Base-by-base conservation (phyloP, 192 early-diverging fungal species). In the Linnemannia schmuckeri region DNA sequence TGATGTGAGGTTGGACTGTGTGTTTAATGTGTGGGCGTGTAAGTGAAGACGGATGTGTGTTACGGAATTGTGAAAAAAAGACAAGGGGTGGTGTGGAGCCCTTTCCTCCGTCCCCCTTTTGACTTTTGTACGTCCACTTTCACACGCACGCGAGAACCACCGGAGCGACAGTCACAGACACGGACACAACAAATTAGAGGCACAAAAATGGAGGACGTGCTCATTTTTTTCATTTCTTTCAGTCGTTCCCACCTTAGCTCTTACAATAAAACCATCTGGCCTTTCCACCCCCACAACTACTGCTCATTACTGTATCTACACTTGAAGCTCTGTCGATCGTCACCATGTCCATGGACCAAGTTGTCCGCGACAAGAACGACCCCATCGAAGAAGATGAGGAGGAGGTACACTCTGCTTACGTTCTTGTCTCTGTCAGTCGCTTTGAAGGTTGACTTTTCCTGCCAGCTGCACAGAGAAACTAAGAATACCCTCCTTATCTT, bases 271-370 rank as follows among this genome's bases (percentile, higher is more conserved):
- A 61, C 35, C 40, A 9, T 30, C 12, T 22, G 22, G 27, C 37
- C 75, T 76, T 66, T 24, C 9, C 20, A 0, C 27, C 13, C 20
- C 2, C 72, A 24, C 8, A 30, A 6, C 6, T 27, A 61, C 44
- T 18, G 20, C 3, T 20, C 49, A 10, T 6, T 27, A 46, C n/a
- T n/a, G 27, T n/a, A 27, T 61, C 12, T 66, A n/a, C 17, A 27
- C 4, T 52, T 74, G 7, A 17, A 42, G n/a, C 68, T 22, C 55
- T 22, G 68, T 38, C 42, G 40, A 15, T 27, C 40, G 6, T 18
- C 68, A 46, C 12, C 40, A 79, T 79, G 78, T 27, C 76, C 5
- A 74, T 78, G 82, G 82, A 83, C 70, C 82, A 83, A 72, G 82
- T 83, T 41, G 82, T 83, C 13, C 76, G 71, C 37, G 78, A 77